Percentiles rank a stretch among this genome's conserved stretches.
Conservation (phyloP, 331 rosid species). For the Malus hybrid region DNA sequence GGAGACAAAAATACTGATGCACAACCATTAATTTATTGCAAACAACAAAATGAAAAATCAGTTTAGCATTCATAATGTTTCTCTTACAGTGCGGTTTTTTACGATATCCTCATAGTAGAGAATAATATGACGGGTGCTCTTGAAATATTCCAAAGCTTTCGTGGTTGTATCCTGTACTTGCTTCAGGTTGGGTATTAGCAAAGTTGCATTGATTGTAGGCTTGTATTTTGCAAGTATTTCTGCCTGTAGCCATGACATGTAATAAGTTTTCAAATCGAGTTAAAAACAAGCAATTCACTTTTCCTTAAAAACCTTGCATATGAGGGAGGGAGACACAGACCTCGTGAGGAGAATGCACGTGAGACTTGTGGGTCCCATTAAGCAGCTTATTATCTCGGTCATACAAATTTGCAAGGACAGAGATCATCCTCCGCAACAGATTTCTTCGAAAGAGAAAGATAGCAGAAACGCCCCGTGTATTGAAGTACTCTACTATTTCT, state of each 20-base stretch:
- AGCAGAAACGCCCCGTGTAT: slow-evolving; percentile 61
- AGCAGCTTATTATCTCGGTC: slow-evolving; percentile 63
- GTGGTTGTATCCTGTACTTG: slow-evolving; percentile 68
- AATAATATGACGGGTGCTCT: slow-evolving; percentile 70
- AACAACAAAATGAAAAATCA: neutral
- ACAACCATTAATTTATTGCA: too few relatives aligned
- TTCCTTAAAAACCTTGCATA: neutral
- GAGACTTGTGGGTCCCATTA: slow-evolving; percentile 98
- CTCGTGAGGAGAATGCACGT: slow-evolving; percentile 84
- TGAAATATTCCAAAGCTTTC: slow-evolving; percentile 87
- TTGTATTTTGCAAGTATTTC: slow-evolving; percentile 83
- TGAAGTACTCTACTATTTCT: slow-evolving; percentile 70
- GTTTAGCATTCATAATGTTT: neutral
- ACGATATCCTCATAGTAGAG: slow-evolving; percentile 81
- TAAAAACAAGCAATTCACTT: neutral
- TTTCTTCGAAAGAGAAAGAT: slow-evolving; percentile 94
- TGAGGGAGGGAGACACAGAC: slow-evolving; percentile 35
- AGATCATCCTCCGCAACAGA: slow-evolving; percentile 89
- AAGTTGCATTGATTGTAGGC: slow-evolving; percentile 64
- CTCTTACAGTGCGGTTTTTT: slow-evolving; percentile 72
- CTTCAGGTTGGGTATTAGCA: slow-evolving; percentile 47
- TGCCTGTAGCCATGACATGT: slow-evolving; percentile 50
- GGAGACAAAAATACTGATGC: too few relatives aligned
- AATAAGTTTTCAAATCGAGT: neutral
- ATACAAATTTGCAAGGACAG: slow-evolving; percentile 77